Evolutionary conservation across 495 filamentous ascomycete species (phyloP).

Genomic region (Aspergillus saccharolyticus): DNA sequence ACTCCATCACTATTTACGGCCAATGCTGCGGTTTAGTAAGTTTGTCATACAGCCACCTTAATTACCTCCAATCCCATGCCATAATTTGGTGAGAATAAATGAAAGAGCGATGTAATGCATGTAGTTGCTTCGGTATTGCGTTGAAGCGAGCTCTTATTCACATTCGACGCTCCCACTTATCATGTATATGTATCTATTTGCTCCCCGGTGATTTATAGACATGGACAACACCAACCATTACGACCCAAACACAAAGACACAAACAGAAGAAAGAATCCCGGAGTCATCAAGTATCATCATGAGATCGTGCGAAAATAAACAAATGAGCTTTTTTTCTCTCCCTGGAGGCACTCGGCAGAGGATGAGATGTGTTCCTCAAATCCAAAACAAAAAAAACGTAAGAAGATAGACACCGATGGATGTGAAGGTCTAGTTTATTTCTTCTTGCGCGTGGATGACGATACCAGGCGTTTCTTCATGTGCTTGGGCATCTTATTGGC

Average conservation of each 20-base stretch:
- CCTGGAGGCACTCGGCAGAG: background rate
- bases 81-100: background rate
- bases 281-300: constrained; percentile 14
- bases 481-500: constrained; percentile 96
- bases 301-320: constrained; percentile 10
- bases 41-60: too few relatives aligned
- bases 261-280: too few relatives aligned
- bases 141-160: background rate
- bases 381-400: background rate
- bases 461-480: constrained; percentile 64
- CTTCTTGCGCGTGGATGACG: constrained; percentile 41
- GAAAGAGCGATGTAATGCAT: background rate
- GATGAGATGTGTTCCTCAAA: background rate
- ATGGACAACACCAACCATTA: constrained; percentile 11
- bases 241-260: constrained; percentile 3
- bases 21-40: too few relatives aligned
- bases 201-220: constrained; percentile 1
- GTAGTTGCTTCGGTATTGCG: background rate
- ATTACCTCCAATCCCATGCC: too few relatives aligned
- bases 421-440: constrained; percentile 25
- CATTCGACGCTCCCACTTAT: background rate
- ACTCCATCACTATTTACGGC: too few relatives aligned
- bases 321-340: constrained; percentile 2
- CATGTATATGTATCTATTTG: constrained; percentile 10
- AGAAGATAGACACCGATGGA: too few relatives aligned